Evolutionary conservation across 306 rosid species (phyloP), one percentile per base, ranked within the genome.

Genomic region (Casuarina equisetifolia): DNA sequence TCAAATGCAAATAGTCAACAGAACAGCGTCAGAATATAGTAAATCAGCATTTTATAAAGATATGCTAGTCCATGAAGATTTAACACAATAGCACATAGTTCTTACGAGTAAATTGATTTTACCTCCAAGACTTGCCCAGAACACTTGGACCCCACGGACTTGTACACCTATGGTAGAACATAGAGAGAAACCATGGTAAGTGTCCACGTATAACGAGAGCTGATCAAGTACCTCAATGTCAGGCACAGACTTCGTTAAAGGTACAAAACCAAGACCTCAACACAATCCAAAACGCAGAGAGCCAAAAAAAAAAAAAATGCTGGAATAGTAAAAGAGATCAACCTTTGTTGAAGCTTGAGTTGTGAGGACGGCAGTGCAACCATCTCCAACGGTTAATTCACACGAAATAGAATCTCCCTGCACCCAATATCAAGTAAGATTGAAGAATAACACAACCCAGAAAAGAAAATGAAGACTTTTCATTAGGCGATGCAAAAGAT

Each of bases 261-360:
- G 74, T 38, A 75, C 20, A n/a, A 42, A 48, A 70, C n/a, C 66
- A 36, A 45, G 49, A 80, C 61, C 46, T 32, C 5, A 75, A 11
- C 13, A 74, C 69, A 44, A 36, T 57, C 63, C 46, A 55, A 73
- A 79, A 35, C 38, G 20, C 43, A 43, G 20, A 42, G 64, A 45
- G 55, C 55, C 19, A 54, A 78, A 19, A 25, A 54, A 57, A 48
- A 13, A 13, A 48, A 81, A 40, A 9, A 77, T 81, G 69, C 57
- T 49, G 19, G 16, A 55, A 7, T 17, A 36, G 59, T 20, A 15
- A 49, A 58, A 73, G 15, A 45, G 9, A 32, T 13, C 40, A 20
- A 94, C 97, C 97, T 94, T 94, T n/a, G 98, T 94, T 55, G 97
- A 94, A 74, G 97, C 84, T 79, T 94, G 98, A 64, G 98, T 94